Evolutionary conservation across 345 rosid genomes (phyloP), one percentile per base, ranked within the genome.

Genomic region (Eucalyptus rudis): DNA sequence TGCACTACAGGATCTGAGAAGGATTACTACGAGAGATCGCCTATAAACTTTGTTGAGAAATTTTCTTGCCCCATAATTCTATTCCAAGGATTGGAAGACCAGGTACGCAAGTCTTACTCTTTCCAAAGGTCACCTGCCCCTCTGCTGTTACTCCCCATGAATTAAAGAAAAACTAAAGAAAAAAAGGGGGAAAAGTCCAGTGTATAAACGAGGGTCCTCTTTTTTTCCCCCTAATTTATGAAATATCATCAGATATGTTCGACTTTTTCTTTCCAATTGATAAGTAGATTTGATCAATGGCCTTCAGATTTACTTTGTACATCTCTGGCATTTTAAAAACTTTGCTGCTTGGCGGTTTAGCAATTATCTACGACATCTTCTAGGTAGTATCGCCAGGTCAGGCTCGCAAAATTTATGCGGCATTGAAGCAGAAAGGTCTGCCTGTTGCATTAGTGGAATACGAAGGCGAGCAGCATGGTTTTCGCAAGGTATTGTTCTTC

Each of bases 381-480:
- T 93, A 97, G 99, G 95, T 97, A 91, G 99, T 97, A 88, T 92
- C 96, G 29, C 98, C 99, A 2, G 95, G 93, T 84, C 99, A 97
- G 92, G 97, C 99, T 88, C 97, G 97, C 88, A 95, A 92, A 93
- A 96, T 98, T 88, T 95, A 95, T 94, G 54, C 76, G 86, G 98
- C 96, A 66, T 66, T 97, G 91, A 98, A 96, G 92, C 92, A 92
- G 59, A 98, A 98, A 90, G 96, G 99, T 90, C 89, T 98, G 87
- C 98, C 99, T 29, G 99, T 97, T 93, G 99, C 99, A 49, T 98
- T 95, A 47, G 96, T 98, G 87, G 98, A 96, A 93, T 98, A 98
- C 31, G 97, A 98, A 91, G 99, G 98, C 58, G 99, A 98, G 89
- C 98, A 97, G 59, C 99, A 98, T 51, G 99, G 99, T 86, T 98